Conservation (phyloP, 2,329 filamentous ascomycete species). For the Penicillium sp. region DNA sequence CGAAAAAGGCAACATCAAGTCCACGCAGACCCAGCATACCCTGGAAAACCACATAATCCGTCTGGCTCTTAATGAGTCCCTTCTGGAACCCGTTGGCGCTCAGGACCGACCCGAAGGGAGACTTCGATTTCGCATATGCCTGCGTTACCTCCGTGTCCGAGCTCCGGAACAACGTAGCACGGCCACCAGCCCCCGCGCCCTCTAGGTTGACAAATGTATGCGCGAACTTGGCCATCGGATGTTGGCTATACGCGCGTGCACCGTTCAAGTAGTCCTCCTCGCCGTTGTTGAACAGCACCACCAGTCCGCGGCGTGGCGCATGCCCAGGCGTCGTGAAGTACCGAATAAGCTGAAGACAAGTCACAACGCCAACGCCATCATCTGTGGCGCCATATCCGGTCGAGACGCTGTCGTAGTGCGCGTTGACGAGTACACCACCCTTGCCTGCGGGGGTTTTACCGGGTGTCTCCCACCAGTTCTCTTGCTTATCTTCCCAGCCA, state of each 20-base stretch:
- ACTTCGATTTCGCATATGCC: constrained; percentile 67
- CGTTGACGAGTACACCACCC: constrained; percentile 86
- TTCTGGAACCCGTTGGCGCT: constrained; percentile 80
- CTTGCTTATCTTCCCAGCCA: constrained; percentile 70
- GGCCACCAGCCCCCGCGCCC: constrained; percentile 86
- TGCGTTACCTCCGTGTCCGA: constrained; percentile 83
- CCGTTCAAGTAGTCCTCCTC: constrained; percentile 93
- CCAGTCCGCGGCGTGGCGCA: constrained; percentile 74
- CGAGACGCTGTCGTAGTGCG: constrained; percentile 91
- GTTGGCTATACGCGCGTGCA: constrained; percentile 78
- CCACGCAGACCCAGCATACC: constrained; percentile 77
- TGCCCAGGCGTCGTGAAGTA: constrained; percentile 75
- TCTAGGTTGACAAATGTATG: constrained; percentile 94
- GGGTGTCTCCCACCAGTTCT: constrained; percentile 68
- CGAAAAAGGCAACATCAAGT: constrained; percentile 88
- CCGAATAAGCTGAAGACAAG: constrained; percentile 77
- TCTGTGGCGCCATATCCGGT: constrained; percentile 93
- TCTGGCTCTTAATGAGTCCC: constrained; percentile 77
- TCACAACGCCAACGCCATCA: constrained; percentile 87
- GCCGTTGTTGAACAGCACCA: constrained; percentile 88
- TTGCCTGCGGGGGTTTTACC: constrained; percentile 55
- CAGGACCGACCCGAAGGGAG: constrained; percentile 83
- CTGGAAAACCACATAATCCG: constrained; percentile 84
- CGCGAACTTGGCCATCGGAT: constrained; percentile 74
- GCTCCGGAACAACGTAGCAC: constrained; percentile 81